Evolutionary conservation across 1,284 basidiomycete genomes (phyloP), one percentile per base, ranked within the genome.

Genomic region (Rhizoctonia solani): DNA sequence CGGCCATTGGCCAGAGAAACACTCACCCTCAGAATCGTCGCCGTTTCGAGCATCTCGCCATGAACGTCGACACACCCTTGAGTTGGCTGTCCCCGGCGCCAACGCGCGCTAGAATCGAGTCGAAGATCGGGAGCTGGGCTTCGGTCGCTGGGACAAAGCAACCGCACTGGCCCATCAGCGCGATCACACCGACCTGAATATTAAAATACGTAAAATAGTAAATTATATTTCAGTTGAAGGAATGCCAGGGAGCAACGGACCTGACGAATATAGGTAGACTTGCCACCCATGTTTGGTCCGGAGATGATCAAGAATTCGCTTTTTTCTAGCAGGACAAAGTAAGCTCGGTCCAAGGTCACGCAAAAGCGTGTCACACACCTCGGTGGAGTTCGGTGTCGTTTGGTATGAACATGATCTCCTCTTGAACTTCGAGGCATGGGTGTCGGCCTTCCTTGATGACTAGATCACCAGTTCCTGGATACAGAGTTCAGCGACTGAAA

Each of bases 1-100:
- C 5, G n/a, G n/a, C n/a, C n/a, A n/a, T n/a, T n/a, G n/a, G n/a
- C n/a, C n/a, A n/a, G n/a, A n/a, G n/a, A n/a, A n/a, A n/a, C 19
- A 77, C 85, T 34, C 63, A 93, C 92, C 74, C 91, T 86, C 52
- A 99, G 83, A 73, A 99, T 99, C 0, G 93, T 95, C 0, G 97
- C 95, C 0, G 95, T 99, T 77, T 96, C 93, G 11, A 96, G 82
- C 97, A 99, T 99, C 79, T 99, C 97, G 95, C 95, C 96, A 99
- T 99, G 76, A 99, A 99, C 0, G 97, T 99, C 30, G 93, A 97
- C 2, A 99, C 93, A 16, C 96, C 97, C 77, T 98, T 98, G 47
- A 98, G 81, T 76, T 98, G 95, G 76, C 92, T 95, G 76, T 99
- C 97, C 0, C 97, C 97, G 0, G 97, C 97, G 5, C 97, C 97